A percentile compares a stretch with the other conserved stretches of the same genome.
Evolutionary conservation across 805 yeast genomes (phyloP).

Genomic region (Kuraishia ogatae): DNA sequence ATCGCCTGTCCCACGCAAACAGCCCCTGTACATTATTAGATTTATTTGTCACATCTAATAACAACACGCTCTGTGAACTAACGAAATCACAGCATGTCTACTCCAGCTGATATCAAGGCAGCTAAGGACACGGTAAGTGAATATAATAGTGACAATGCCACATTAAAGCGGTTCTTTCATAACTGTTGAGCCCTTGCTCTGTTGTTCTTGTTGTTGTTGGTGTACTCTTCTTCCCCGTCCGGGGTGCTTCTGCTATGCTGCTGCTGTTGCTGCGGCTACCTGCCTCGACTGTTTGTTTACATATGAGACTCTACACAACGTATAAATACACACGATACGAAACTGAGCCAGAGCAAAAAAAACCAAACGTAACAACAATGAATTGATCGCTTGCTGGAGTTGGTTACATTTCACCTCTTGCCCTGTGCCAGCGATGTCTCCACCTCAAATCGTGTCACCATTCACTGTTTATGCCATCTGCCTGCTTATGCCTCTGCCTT

Average conservation of each 20-base stretch:
- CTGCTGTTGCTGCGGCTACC: not conserved
- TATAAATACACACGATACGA: not conserved
- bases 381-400: too few species aligned
- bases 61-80: not conserved
- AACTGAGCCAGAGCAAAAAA: not conserved
- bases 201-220: not conserved
- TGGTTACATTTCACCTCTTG: too few species aligned
- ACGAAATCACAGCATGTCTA: not conserved
- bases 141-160: not conserved
- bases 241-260: not conserved
- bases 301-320: not conserved
- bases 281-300: not conserved
- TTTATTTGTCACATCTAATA: not conserved
- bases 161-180: not conserved
- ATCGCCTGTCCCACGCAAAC: not conserved
- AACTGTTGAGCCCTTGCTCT: not conserved
- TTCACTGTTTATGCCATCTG: not conserved
- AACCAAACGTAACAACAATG: too few species aligned
- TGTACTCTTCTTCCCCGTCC: not conserved
- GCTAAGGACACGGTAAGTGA: slow-evolving; percentile 30
- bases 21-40: not conserved
- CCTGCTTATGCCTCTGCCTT: not conserved
- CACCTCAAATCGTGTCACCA: not conserved
- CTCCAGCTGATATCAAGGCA: slow-evolving; percentile 17
- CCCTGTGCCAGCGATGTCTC: not conserved